Conservation (phyloP, 176 grass and related monocot species). For the Rhynchospora pubera region DNA sequence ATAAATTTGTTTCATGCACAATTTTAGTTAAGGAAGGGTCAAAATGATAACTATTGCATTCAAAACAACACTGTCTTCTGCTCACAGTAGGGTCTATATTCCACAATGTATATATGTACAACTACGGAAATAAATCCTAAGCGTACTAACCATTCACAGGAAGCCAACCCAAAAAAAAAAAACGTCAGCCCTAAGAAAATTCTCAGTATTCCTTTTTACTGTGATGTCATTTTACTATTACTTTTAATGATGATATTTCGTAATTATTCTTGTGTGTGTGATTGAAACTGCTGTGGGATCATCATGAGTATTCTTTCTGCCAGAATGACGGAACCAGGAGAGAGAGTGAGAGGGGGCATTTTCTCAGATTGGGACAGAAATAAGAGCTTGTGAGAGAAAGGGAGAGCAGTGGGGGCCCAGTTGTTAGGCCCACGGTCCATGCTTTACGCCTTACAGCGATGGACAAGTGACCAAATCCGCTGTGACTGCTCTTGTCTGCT, state of each 20-base stretch:
- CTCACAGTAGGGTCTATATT: background rate
- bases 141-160: background rate
- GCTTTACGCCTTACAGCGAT: conserved; percentile 9
- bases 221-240: conserved; percentile 19
- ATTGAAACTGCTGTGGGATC: conserved; percentile 3
- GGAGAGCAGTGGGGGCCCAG: conserved; percentile 7
- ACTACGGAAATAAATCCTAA: background rate
- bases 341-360: conserved; percentile 9
- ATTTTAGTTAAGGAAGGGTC: too few relatives aligned
- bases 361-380: conserved; percentile 17
- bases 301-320: conserved; percentile 13
- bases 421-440: conserved; percentile 22
- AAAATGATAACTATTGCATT: background rate
- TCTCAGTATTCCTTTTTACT: background rate
- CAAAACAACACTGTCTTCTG: background rate
- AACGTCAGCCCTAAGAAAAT: background rate
- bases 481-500: conserved; percentile 16
- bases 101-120: background rate
- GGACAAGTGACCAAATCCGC: conserved; percentile 22
- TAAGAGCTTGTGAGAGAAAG: conserved; percentile 19
- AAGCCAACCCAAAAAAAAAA: background rate
- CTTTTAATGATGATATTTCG: background rate
- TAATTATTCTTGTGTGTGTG: conserved; percentile 11
- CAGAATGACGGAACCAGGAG: background rate
- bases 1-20: background rate